Evolutionary conservation across 805 yeast genomes (phyloP).

Genomic region (Candida lessepsii): DNA sequence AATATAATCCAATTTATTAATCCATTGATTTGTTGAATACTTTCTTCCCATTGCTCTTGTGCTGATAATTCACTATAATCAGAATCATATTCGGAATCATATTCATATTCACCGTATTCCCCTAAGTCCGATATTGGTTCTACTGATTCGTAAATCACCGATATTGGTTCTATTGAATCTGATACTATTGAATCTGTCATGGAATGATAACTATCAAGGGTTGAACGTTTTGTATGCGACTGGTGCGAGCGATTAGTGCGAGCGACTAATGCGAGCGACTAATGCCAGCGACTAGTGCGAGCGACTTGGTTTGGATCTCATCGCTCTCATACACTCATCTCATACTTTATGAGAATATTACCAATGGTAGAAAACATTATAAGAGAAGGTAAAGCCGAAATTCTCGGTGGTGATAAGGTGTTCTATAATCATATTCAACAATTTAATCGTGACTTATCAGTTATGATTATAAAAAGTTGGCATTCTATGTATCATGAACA

Average conservation of each 20-base stretch:
- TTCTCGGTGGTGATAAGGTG: constrained; percentile 75
- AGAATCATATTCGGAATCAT: constrained; percentile 13
- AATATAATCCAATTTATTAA: constrained; percentile 57
- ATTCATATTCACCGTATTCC: constrained; percentile 9
- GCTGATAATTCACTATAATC: constrained; percentile 40
- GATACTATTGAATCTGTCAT: background rate
- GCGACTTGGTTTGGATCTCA: too few species aligned
- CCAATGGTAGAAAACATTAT: constrained; percentile 17
- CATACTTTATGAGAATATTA: constrained; percentile 3
- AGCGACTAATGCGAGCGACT: too few species aligned
- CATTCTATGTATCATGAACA: constrained; percentile 37
- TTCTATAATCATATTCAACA: constrained; percentile 97
- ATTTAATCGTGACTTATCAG: constrained; percentile 89
- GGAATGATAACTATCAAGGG: too few species aligned
- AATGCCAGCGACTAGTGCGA: too few species aligned
- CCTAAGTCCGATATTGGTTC: background rate
- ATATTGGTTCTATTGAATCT: background rate
- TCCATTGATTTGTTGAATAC: constrained; percentile 56
- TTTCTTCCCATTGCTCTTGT: constrained; percentile 74
- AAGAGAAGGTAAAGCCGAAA: constrained; percentile 80
- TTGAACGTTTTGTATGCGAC: too few species aligned
- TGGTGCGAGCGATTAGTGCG: background rate
- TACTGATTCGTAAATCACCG: background rate
- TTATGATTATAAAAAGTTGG: constrained; percentile 86
- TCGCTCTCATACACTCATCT: background rate